Base-by-base conservation (phyloP, 768 basidiomycete species). In the Mrakia gelida region DNA sequence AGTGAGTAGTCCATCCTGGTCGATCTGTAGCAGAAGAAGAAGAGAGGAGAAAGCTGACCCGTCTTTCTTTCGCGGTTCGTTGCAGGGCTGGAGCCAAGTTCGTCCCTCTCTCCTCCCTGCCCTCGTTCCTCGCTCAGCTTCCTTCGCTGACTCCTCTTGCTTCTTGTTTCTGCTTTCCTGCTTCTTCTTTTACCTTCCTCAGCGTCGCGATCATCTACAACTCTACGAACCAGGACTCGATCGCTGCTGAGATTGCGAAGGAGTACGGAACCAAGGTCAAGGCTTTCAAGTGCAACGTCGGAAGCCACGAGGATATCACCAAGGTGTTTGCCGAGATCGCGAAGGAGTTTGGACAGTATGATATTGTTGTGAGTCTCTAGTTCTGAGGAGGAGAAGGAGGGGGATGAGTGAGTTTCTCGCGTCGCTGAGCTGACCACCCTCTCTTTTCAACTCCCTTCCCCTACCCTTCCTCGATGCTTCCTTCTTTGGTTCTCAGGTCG, bases 151-250 rank as follows among this genome's bases (percentile, higher is more conserved):
- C 41, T 10, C 41, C 1, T 38, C 41, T 45, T 23, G 3, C 38
- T n/a, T 11, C 8, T 41, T 70, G 18, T 2, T 70, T 34, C n/a
- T n/a, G n/a, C n/a, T n/a, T n/a, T n/a, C n/a, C n/a, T 23, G 3
- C 38, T n/a, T 11, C 8, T 41, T 70, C 32, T 2, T 70, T 34
- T 34, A 28, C 21, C 65, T 3, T 70, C 18, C n/a, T 2, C 6
- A 59, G 59, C 38, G 77, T 78, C 59, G 75, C 73, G 49, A 79
- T 79, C 67, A 79, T 79, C 75, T 79, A 79, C 73, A 79, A 79
- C 74, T 75, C 74, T 2, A 75, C 78, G 16, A 68, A 74, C 30
- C 71, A 74, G 10, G 75, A 68, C 74, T 43, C 63, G 70, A 74
- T 72, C 43, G 78, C 78, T 23, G 75, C 61, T 41, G 70, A 79